A percentile compares a stretch with the other conserved stretches of the same genome.
Conservation (phyloP, 2,329 filamentous ascomycete species). For the Alternaria dauci region DNA sequence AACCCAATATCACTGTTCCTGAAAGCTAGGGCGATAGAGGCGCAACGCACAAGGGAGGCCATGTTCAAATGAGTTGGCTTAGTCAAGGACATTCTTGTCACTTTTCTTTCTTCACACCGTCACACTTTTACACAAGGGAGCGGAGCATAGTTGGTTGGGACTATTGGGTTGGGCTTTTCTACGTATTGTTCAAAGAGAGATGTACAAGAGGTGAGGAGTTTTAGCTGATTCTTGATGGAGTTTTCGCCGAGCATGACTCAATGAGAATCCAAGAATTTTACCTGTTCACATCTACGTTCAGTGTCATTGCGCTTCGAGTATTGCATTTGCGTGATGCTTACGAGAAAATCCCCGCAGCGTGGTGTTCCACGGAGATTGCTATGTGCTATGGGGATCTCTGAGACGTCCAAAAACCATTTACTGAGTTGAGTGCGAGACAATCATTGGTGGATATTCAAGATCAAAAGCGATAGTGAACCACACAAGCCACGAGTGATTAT, state of each 20-base stretch:
- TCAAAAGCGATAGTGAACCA: neutral
- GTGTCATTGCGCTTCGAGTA: neutral
- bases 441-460: neutral
- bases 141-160: neutral
- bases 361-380: neutral
- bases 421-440: neutral
- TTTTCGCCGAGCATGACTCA: neutral
- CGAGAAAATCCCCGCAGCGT: neutral
- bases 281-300: neutral
- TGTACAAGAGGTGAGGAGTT: neutral
- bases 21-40: neutral
- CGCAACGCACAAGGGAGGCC: neutral
- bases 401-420: neutral
- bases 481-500: neutral
- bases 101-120: constrained; percentile 2
- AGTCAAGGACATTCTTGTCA: neutral
- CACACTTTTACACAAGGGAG: neutral
- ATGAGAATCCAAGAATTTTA: neutral
- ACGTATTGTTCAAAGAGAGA: neutral
- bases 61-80: constrained; percentile 1
- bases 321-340: neutral
- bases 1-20: neutral
- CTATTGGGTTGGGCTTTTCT: neutral
- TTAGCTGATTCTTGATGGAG: neutral
- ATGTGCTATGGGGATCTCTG: neutral